These are phyloP conservation scores for Lepidium sativum DNA, from an alignment of 345 rosid species.

Conservation along the genomic window DNA sequence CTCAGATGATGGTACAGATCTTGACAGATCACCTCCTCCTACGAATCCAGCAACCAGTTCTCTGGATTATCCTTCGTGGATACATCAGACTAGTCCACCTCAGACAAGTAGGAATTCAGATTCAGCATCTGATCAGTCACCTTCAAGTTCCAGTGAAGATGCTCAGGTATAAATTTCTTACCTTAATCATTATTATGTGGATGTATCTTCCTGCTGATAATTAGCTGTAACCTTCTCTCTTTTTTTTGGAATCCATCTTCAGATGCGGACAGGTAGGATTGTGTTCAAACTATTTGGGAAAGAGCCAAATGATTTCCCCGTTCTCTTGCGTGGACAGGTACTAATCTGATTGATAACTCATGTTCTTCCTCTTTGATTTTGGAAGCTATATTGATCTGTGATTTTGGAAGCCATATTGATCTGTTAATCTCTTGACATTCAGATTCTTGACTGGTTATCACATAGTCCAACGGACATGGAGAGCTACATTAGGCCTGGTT, in stretches of 20 bases:
- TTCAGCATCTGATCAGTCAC: conserved; percentile 96
- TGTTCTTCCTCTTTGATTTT: not conserved
- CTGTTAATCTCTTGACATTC: conserved; percentile 32
- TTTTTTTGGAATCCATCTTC: conserved; percentile 13
- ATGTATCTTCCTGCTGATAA: conserved; percentile 3
- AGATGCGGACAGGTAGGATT: conserved; percentile 93
- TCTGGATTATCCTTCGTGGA: conserved; percentile 79
- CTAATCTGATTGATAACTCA: conserved; percentile 2
- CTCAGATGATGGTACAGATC: conserved; percentile 71
- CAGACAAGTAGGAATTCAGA: conserved; percentile 91
- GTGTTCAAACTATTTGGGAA: conserved; percentile 92
- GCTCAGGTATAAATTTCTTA: conserved; percentile 52
- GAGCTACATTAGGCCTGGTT: too few relatives aligned
- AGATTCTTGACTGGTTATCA: conserved; percentile 92
- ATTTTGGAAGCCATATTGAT: too few relatives aligned
- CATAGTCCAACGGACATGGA: conserved; percentile 97
- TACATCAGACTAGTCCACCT: conserved; percentile 93
- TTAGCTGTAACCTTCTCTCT: not conserved
- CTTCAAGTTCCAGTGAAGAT: conserved; percentile 89
- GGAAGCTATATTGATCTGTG: conserved; percentile 9
- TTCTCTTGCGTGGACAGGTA: conserved; percentile 83
- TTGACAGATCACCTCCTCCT: conserved; percentile 63
- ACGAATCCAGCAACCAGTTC: conserved; percentile 54
- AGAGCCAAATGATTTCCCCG: too few relatives aligned
- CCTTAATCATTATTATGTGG: not conserved